A percentile compares a stretch with the other conserved stretches of the same genome.
phyloP scores from a whole-genome alignment of 768 basidiomycete genomes.

The Lactifluus hygrophoroides region DNA sequence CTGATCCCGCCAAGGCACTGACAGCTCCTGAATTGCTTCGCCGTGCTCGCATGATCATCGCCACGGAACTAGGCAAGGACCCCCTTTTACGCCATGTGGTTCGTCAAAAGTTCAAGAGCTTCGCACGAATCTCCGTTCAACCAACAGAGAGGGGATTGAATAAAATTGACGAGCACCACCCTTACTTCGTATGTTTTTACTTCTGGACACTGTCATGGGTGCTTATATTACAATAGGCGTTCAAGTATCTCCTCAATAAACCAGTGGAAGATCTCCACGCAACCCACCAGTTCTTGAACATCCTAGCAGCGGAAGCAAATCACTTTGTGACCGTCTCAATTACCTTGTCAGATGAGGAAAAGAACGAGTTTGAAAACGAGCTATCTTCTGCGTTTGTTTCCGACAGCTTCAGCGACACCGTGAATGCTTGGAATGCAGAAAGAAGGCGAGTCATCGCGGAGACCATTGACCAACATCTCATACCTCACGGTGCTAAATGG shows the following conservation, averaged over 20 bases:
- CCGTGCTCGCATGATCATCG: constrained; percentile 73
- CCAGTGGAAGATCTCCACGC: constrained; percentile 60
- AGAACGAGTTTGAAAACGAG: constrained; percentile 60
- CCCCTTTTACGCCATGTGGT: constrained; percentile 76
- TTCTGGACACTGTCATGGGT: background rate
- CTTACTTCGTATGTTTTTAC: constrained; percentile 50
- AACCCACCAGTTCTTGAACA: constrained; percentile 77
- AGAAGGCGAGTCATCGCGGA: constrained; percentile 72
- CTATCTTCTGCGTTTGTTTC: constrained; percentile 80
- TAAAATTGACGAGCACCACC: constrained; percentile 69
- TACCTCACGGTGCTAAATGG: constrained; percentile 84
- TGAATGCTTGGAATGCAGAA: constrained; percentile 87
- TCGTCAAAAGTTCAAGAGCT: constrained; percentile 62
- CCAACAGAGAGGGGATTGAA: constrained; percentile 82
- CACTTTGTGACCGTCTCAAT: constrained; percentile 75
- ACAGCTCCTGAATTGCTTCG: constrained; percentile 60
- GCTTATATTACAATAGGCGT: constrained; percentile 47
- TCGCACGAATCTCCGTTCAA: constrained; percentile 67
- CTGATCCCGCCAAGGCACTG: constrained; percentile 49
- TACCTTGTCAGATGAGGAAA: constrained; percentile 50
- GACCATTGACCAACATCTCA: constrained; percentile 69
- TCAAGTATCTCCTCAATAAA: constrained; percentile 89
- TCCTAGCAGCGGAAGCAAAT: constrained; percentile 85
- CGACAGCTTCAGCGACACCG: constrained; percentile 75
- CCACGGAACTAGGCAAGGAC: constrained; percentile 89